These are phyloP conservation scores for Tuber brumale DNA, from an alignment of 495 filamentous ascomycete genomes.

Conservation along the genomic window DNA sequence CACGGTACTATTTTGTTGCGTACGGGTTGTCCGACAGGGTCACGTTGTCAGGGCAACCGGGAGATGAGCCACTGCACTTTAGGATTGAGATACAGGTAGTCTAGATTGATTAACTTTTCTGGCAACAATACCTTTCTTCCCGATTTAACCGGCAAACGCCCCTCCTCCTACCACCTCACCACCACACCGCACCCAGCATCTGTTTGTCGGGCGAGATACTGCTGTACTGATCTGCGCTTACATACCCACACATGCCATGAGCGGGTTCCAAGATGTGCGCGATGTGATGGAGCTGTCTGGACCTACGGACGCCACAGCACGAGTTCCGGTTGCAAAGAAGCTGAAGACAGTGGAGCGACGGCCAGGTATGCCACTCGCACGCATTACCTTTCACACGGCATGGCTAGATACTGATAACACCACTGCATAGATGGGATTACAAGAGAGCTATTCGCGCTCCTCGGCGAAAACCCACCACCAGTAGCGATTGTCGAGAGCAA, in stretches of 20 bases:
- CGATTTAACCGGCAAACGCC: neutral
- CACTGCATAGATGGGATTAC: conserved; percentile 63
- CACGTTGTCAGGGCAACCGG: neutral
- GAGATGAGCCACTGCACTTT: neutral
- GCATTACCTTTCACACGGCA: conserved; percentile 47
- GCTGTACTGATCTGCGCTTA: neutral
- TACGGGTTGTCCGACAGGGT: neutral
- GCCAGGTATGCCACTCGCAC: conserved; percentile 55
- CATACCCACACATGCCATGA: conserved; percentile 23
- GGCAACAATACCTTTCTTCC: neutral
- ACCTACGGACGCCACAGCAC: conserved; percentile 51
- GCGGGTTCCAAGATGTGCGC: conserved; percentile 67
- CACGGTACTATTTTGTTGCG: too few relatives aligned
- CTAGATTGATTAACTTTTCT: neutral
- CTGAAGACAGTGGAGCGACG: conserved; percentile 64
- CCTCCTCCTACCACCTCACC: neutral
- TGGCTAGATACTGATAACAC: conserved; percentile 47
- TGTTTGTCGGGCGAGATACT: neutral
- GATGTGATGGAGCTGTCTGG: conserved; percentile 79
- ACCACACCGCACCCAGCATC: neutral
- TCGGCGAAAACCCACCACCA: conserved; percentile 62
- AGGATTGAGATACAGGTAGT: neutral
- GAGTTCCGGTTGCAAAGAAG: conserved; percentile 63
- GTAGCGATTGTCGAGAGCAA: conserved; percentile 61
- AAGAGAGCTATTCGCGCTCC: conserved; percentile 59